A percentile compares a stretch with the other conserved stretches of the same genome.
Evolutionary conservation across 768 basidiomycete genomes (phyloP).

Genomic region (Naganishia randhawae): DNA sequence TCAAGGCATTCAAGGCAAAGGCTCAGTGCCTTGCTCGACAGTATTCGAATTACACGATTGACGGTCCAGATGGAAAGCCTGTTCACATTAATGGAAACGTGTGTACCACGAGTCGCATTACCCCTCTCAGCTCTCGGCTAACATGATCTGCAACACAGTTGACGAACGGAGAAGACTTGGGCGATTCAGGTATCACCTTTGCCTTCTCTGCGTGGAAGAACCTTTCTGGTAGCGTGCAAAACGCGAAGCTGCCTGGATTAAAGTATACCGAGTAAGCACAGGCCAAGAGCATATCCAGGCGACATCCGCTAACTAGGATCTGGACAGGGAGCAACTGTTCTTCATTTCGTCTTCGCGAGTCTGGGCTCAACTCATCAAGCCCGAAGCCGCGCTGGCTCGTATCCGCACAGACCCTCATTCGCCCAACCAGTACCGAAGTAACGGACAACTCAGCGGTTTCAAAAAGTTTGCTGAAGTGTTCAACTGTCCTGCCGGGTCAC

Average conservation of each 20-base stretch:
- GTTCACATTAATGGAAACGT: conserved; percentile 75
- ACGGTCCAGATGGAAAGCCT: conserved; percentile 77
- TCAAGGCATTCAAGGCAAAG: conserved; percentile 72
- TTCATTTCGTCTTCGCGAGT: conserved; percentile 84
- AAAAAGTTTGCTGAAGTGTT: conserved; percentile 85
- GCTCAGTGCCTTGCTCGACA: conserved; percentile 88
- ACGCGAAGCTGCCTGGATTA: conserved; percentile 71
- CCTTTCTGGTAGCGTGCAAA: conserved; percentile 59
- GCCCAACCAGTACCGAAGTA: conserved; percentile 70
- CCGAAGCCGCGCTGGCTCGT: conserved; percentile 67
- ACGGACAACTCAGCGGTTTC: conserved; percentile 81
- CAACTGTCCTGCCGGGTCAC: conserved; percentile 69
- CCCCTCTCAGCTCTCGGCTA: conserved; percentile 37
- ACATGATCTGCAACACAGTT: conserved; percentile 30
- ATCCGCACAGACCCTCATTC: conserved; percentile 87
- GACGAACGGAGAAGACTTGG: conserved; percentile 50
- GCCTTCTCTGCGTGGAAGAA: conserved; percentile 88
- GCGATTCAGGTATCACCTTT: conserved; percentile 49
- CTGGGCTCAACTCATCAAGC: conserved; percentile 80
- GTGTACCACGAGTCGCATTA: conserved; percentile 45
- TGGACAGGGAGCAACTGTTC: conserved; percentile 78
- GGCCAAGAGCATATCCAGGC: neutral
- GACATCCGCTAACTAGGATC: neutral
- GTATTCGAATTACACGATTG: conserved; percentile 78
- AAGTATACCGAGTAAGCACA: conserved; percentile 38